Conservation (phyloP, 805 yeast genomes). For the Schizosaccharomyces osmophilus region DNA sequence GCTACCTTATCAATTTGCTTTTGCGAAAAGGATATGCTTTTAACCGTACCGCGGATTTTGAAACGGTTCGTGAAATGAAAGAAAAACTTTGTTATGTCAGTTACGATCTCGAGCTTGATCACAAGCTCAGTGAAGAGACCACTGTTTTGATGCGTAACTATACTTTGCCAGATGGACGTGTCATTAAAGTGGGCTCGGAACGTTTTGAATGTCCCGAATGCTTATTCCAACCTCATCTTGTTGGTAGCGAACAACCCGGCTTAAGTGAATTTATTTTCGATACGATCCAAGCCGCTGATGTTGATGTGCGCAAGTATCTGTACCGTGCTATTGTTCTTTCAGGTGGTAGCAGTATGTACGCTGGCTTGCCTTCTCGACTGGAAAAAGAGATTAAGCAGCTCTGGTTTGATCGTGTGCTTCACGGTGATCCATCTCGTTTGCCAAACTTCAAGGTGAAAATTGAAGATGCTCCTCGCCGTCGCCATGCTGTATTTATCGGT, state of each 20-base stretch:
- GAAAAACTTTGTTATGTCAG: slow-evolving; percentile 91
- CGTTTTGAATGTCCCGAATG: slow-evolving; percentile 94
- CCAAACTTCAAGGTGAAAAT: slow-evolving; percentile 77
- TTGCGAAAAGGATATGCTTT: slow-evolving; percentile 93
- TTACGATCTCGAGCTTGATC: slow-evolving; percentile 75
- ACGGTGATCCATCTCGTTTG: slow-evolving; percentile 65
- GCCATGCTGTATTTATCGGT: slow-evolving; percentile 95
- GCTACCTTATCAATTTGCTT: slow-evolving; percentile 70
- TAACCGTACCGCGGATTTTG: slow-evolving; percentile 97
- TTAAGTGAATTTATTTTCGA: slow-evolving; percentile 80
- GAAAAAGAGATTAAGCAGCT: slow-evolving; percentile 91
- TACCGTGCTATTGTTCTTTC: slow-evolving; percentile 82
- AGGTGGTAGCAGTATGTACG: slow-evolving; percentile 97
- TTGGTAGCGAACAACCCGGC: slow-evolving; percentile 92
- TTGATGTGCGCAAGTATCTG: slow-evolving; percentile 70
- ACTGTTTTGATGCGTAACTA: slow-evolving; percentile 76
- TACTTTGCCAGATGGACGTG: slow-evolving; percentile 94
- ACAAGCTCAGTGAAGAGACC: slow-evolving; percentile 75
- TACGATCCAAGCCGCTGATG: slow-evolving; percentile 82
- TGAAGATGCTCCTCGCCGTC: slow-evolving; percentile 96
- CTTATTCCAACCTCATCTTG: slow-evolving; percentile 82
- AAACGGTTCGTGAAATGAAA: slow-evolving; percentile 80
- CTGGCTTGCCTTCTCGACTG: slow-evolving; percentile 84
- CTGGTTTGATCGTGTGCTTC: slow-evolving; percentile 74
- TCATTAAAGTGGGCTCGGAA: slow-evolving; percentile 81